Conservation (phyloP, 805 yeast species). For the Wickerhamomyces subpelliculosus region DNA sequence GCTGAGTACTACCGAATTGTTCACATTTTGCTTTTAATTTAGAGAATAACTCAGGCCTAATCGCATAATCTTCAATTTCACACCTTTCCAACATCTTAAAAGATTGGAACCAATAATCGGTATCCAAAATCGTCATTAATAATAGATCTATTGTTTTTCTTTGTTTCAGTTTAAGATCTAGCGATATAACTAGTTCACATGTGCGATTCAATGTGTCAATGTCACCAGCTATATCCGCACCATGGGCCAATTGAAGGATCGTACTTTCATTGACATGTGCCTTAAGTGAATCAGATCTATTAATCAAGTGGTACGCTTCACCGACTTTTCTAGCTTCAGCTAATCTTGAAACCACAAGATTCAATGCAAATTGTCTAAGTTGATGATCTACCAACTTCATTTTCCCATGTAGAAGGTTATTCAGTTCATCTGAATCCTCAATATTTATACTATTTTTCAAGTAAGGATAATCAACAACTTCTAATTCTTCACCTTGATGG, state of each 20-base stretch:
- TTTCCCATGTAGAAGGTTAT: background rate
- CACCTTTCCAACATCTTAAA: background rate
- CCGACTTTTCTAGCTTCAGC: slow-evolving; percentile 1
- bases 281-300: background rate
- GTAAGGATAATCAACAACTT: slow-evolving; percentile 11
- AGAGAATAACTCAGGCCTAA: background rate
- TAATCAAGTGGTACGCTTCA: slow-evolving; percentile 3
- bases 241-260: slow-evolving; percentile 6
- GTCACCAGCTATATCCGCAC: background rate
- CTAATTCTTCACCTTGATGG: slow-evolving; percentile 1
- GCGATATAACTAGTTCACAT: background rate
- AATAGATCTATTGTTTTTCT: background rate
- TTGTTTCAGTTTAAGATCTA: background rate
- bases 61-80: background rate
- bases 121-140: background rate
- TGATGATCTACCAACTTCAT: background rate
- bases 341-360: slow-evolving; percentile 8
- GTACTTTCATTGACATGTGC: slow-evolving; percentile 6
- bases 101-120: background rate
- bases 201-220: background rate
- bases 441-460: slow-evolving; percentile 3
- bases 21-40: background rate
- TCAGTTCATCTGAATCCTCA: background rate
- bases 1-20: too few species aligned
- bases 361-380: slow-evolving; percentile 11